Conservation (phyloP, 2,329 filamentous ascomycete genomes). For the Emericellopsis cladophorae region DNA sequence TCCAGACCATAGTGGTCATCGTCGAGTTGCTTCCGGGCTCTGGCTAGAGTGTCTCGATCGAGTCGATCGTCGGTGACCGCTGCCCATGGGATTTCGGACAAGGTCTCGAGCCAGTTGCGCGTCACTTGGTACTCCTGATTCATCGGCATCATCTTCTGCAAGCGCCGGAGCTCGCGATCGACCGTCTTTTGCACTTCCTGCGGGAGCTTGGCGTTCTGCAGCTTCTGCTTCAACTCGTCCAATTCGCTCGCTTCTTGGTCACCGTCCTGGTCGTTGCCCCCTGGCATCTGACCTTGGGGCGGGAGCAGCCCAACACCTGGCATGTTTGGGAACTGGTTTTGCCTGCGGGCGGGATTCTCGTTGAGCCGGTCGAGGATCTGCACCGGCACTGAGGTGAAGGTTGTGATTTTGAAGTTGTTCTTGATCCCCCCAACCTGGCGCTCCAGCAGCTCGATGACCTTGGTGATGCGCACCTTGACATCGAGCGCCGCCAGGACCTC, state of each 20-base stretch:
- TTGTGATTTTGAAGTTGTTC: constrained; percentile 74
- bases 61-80: constrained; percentile 75
- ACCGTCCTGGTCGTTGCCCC: constrained; percentile 40
- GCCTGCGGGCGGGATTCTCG: constrained; percentile 21
- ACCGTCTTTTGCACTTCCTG: constrained; percentile 84
- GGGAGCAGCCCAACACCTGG: constrained; percentile 22
- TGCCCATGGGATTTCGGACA: constrained; percentile 90
- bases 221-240: constrained; percentile 79
- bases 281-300: constrained; percentile 20
- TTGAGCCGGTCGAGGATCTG: constrained; percentile 45
- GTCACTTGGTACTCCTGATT: constrained; percentile 95
- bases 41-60: constrained; percentile 63
- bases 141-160: constrained; percentile 91
- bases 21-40: constrained; percentile 80
- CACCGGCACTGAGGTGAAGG: constrained; percentile 55
- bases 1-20: constrained; percentile 94
- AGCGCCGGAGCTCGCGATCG: constrained; percentile 71
- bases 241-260: constrained; percentile 82
- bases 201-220: constrained; percentile 70
- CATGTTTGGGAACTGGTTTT: constrained; percentile 22
- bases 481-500: constrained; percentile 72
- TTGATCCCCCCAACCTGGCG: constrained; percentile 76
- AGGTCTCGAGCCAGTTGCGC: constrained; percentile 83
- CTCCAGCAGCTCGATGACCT: constrained; percentile 72
- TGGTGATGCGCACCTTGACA: constrained; percentile 64